phyloP scores from a whole-genome alignment of 257 asterid genomes.

The Solanum bulbocastanum region DNA sequence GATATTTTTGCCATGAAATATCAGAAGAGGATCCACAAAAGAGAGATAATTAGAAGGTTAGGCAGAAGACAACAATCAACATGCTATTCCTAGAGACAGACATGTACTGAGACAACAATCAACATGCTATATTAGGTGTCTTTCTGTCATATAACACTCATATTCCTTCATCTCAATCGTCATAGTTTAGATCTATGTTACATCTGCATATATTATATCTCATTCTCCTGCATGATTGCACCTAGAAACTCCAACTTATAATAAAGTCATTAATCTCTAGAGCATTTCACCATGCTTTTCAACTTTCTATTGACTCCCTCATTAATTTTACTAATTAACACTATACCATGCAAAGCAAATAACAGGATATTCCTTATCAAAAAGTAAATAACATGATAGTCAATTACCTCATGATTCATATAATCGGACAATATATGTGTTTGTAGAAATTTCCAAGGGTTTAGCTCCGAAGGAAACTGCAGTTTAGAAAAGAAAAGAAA shows the following conservation, averaged over 20 bases:
- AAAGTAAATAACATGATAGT: not conserved
- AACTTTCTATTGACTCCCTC: not conserved
- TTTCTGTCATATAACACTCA: not conserved
- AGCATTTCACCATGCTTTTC: not conserved
- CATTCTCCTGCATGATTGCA: not conserved
- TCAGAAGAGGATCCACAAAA: not conserved
- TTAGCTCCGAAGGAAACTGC: slow-evolving; percentile 87
- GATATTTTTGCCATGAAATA: not conserved
- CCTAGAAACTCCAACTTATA: not conserved
- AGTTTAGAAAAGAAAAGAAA: slow-evolving; percentile 7
- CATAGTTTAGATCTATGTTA: not conserved
- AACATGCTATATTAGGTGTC: not conserved
- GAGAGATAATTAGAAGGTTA: not conserved
- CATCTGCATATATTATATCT: not conserved
- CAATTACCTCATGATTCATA: slow-evolving; percentile 74
- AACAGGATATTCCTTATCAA: not conserved
- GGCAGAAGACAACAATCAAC: not conserved
- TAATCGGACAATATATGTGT: slow-evolving; percentile 72
- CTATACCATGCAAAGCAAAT: not conserved
- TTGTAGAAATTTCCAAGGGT: slow-evolving; percentile 78
- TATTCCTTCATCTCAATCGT: not conserved
- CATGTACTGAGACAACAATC: not conserved
- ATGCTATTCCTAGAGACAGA: not conserved
- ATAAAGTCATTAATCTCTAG: not conserved
- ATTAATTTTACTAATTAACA: not conserved